Evolutionary conservation across 2,329 filamentous ascomycete species (phyloP), one percentile per base, ranked within the genome.

Genomic region (Byssoonygena ceratinophila): DNA sequence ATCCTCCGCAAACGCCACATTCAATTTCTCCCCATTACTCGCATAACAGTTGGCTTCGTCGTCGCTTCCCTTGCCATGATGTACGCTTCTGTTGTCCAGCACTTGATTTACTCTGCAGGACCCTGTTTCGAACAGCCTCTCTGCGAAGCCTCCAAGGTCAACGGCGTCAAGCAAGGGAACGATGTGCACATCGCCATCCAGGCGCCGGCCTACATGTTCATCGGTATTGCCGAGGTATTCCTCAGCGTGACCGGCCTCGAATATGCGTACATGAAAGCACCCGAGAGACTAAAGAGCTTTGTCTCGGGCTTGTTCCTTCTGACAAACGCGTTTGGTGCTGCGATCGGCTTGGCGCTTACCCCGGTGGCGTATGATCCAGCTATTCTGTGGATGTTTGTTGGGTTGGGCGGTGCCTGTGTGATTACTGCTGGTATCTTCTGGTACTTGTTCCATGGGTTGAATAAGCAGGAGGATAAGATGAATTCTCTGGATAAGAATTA

Each of bases 181-280:
- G 46, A 64, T 20, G 59, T 73, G 16, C 68, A 72, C 61, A 70
- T 73, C 36, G 68, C 66, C 51, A 68, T 73, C 23, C 68, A 72
- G 55, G 67, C 68, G 3, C 70, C 70, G 1, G 68, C 68, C 31
- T 71, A 73, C 58, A 56, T 73, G 43, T 64, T 72, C 53, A 72
- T 73, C 53, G 69, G 68, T 62, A 40, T 72, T 12, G 70, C 76
- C 2, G 81, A 84, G 63, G 74, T 77, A 52, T 71, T 81, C 52
- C 79, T 80, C 44, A 82, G 78, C 9, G 80, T 86, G 56, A 84
- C 83, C 0, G 78, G 79, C 55, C 75, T 84, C 11, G 83, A 87
- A 64, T 86, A 86, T 59, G 83, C 82, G 18, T 87, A 82, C 67
- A 84, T 81, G 61, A 85, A 86, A 67, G 83, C 83, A 0, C 83